Conservation (phyloP, 2,329 filamentous ascomycete species). For the Nemania sp. region DNA sequence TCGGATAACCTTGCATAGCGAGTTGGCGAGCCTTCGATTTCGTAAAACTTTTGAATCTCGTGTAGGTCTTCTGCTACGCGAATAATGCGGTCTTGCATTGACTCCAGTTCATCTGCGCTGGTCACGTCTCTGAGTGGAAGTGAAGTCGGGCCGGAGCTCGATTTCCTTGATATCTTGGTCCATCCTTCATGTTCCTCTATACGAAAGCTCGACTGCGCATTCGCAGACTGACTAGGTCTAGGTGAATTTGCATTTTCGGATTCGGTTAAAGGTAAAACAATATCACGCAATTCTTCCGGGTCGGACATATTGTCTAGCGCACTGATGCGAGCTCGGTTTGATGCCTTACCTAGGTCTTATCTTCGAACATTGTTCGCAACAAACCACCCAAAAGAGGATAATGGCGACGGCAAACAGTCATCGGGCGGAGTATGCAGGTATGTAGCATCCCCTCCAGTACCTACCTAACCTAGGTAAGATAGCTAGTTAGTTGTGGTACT, state of each 20-base stretch:
- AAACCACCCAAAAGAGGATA: no score
- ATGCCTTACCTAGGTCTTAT: neutral
- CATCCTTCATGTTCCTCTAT: slow-evolving; percentile 30
- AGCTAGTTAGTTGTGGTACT: no score
- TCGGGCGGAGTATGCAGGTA: no score
- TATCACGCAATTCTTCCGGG: neutral
- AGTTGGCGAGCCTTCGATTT: slow-evolving; percentile 58
- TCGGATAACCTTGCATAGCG: slow-evolving; percentile 55
- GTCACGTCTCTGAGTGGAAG: neutral
- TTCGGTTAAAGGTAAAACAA: neutral
- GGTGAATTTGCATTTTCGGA: neutral
- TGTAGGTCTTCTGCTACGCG: slow-evolving; percentile 59
- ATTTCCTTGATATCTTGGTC: slow-evolving; percentile 28
- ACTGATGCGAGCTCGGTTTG: neutral
- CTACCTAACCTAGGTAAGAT: no score
- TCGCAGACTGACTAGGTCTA: neutral
- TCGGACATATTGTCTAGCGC: neutral
- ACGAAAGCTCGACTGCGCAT: neutral
- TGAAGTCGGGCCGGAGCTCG: neutral
- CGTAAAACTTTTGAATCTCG: slow-evolving; percentile 63
- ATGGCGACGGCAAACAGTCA: no score
- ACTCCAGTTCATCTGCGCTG: slow-evolving; percentile 20
- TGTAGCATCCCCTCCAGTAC: no score
- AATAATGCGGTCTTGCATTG: slow-evolving; percentile 55
- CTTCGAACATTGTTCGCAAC: no score